Percentiles rank a stretch among this genome's conserved stretches.
phyloP scores from a whole-genome alignment of 768 basidiomycete genomes.

The Boletus barrowsii region DNA sequence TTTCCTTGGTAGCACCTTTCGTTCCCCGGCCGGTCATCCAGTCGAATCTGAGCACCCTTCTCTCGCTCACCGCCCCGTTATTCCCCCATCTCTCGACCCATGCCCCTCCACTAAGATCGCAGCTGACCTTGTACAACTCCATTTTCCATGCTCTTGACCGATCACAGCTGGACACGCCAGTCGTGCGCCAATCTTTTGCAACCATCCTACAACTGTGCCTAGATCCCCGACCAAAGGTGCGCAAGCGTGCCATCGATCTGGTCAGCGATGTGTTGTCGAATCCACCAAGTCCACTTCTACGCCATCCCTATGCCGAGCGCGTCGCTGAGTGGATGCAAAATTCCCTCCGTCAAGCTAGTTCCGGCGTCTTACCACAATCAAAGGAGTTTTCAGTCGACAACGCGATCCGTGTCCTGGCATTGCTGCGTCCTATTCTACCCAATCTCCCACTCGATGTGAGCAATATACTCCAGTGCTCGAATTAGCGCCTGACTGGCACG shows the following conservation, averaged over 20 bases:
- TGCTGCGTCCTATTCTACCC: slow-evolving; percentile 60
- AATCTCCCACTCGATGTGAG: slow-evolving; percentile 69
- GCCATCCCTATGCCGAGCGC: slow-evolving; percentile 84
- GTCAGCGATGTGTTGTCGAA: slow-evolving; percentile 71
- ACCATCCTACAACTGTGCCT: slow-evolving; percentile 78
- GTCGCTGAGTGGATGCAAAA: slow-evolving; percentile 77
- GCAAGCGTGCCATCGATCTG: slow-evolving; percentile 85
- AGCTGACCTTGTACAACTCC: slow-evolving; percentile 71
- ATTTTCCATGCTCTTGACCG: slow-evolving; percentile 71
- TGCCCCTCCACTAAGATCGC: slow-evolving; percentile 83
- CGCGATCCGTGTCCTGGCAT: slow-evolving; percentile 74
- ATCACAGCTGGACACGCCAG: slow-evolving; percentile 62
- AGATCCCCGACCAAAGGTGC: slow-evolving; percentile 91
- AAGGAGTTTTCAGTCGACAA: slow-evolving; percentile 63
- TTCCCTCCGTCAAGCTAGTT: slow-evolving; percentile 61
- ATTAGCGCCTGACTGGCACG: slow-evolving; percentile 10
- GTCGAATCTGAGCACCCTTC: slow-evolving; percentile 65
- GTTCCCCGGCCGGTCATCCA: slow-evolving; percentile 80
- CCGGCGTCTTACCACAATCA: slow-evolving; percentile 57
- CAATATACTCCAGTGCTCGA: slow-evolving; percentile 15
- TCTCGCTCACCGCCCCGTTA: slow-evolving; percentile 74
- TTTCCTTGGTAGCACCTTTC: slow-evolving; percentile 36
- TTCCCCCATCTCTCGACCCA: slow-evolving; percentile 64
- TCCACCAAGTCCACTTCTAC: slow-evolving; percentile 71
- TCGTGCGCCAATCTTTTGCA: slow-evolving; percentile 79